Evolutionary conservation across 208 protist species (phyloP).

Genomic region (Trypanosoma avium): DNA sequence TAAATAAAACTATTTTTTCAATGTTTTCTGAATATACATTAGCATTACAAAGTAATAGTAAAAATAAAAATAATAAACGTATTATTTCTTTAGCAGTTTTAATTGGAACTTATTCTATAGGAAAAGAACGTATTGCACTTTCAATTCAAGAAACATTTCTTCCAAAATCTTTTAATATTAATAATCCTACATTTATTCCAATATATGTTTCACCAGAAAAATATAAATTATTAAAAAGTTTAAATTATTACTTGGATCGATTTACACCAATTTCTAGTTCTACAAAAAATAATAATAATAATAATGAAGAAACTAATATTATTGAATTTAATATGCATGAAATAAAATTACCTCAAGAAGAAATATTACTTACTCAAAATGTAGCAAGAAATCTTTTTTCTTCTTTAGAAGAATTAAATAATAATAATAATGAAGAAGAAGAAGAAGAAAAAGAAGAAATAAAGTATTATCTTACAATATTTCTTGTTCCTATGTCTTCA

Average conservation of each 20-base stretch:
- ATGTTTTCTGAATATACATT: constrained; percentile 32
- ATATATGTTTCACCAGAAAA: constrained; percentile 40
- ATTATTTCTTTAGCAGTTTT: constrained; percentile 63
- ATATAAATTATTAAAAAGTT: constrained; percentile 21
- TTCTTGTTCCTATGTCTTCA: constrained; percentile 49
- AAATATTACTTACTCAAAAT: not conserved
- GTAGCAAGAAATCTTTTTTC: constrained; percentile 13
- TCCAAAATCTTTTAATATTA: not conserved
- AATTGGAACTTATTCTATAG: constrained; percentile 88
- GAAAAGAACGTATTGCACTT: constrained; percentile 88
- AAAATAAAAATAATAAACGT: not conserved
- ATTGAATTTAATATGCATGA: constrained; percentile 3
- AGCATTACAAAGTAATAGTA: not conserved
- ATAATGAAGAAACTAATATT: not conserved
- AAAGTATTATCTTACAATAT: constrained; percentile 30
- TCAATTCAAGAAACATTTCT: constrained; percentile 66
- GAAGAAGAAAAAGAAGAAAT: not conserved
- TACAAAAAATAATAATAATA: not conserved
- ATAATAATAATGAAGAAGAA: too few relatives aligned
- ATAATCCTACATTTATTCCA: constrained; percentile 17
- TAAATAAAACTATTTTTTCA: constrained; percentile 48
- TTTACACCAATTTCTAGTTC: constrained; percentile 33
- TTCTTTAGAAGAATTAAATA: too few relatives aligned
- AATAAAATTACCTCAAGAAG: constrained; percentile 14
- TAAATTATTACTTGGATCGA: constrained; percentile 33